Conservation (phyloP, 306 rosid genomes). For the Carpinus viminea region DNA sequence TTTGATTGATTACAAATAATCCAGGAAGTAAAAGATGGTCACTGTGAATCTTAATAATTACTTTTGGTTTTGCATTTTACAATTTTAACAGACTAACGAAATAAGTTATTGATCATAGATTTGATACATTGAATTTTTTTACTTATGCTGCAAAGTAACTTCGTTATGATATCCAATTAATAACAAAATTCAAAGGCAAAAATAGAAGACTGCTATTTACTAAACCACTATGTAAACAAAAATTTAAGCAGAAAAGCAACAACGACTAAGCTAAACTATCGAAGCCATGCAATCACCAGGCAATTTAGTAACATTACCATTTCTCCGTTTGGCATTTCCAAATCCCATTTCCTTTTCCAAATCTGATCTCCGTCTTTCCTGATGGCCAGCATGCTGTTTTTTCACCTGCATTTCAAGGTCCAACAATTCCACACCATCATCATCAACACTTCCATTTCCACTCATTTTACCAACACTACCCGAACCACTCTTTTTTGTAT, state of each 20-base stretch:
- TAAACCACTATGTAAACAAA: neutral
- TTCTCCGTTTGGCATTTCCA: slow-evolving; percentile 28
- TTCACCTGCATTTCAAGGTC: slow-evolving; percentile 2
- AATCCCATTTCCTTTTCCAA: slow-evolving; percentile 26
- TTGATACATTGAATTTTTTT: no score
- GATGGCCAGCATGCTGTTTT: neutral
- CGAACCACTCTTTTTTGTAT: slow-evolving; percentile 27
- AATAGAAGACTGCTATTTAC: neutral
- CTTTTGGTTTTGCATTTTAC: neutral
- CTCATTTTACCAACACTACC: neutral
- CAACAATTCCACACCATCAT: slow-evolving; percentile 19
- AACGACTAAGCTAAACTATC: slow-evolving; percentile 14
- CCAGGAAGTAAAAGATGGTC: neutral
- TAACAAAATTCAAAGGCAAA: neutral
- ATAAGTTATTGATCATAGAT: no score
- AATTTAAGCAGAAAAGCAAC: neutral
- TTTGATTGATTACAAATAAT: slow-evolving; percentile 15
- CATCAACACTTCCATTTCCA: slow-evolving; percentile 30
- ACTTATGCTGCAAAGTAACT: neutral
- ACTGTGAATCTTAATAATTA: neutral
- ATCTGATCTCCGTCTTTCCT: slow-evolving; percentile 18
- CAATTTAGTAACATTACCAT: slow-evolving; percentile 54
- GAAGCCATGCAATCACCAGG: neutral
- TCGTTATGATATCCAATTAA: neutral
- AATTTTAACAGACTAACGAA: neutral